Evolutionary conservation across 305 asterid genomes (phyloP), one percentile per base, ranked within the genome.

Genomic region (Fraxinus angustifolia): DNA sequence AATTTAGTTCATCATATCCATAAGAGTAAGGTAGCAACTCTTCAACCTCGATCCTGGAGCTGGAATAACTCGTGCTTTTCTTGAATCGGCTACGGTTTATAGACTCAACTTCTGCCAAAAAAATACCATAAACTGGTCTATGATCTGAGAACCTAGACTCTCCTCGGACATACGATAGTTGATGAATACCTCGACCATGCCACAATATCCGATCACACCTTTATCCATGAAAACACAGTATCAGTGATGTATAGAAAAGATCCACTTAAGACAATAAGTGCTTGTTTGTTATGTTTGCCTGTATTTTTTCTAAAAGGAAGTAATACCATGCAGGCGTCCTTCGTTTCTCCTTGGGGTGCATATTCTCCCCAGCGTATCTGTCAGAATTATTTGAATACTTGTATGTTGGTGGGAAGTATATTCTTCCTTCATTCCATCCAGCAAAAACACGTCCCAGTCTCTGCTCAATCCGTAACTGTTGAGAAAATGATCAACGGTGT

Each of bases 201-300:
- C 99, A 94, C 80, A 96, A 67, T 88, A 96, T 96, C 0, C 99
- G 98, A 88, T 96, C 99, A 80, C 99, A 96, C 99, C 99, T 93
- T 82, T 89, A 90, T 79, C 30, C 79, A 81, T 16, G 10, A 77
- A 80, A 73, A 72, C 67, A 53, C 21, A 23, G 11, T 26, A 60
- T 28, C 58, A 67, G 75, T 42, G 31, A 76, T 73, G 26, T 30
- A 28, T 75, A 40, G 75, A 6, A 72, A 60, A 77, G 23, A 45
- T 76, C 34, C 6, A 38, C 17, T 38, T 5, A n/a, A 53, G 67
- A 56, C 11, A 17, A 17, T 6, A 56, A 56, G 67, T 56, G 1
- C 12, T 0, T 2, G 67, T 56, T 56, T 53, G 26, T 53, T n/a
- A 53, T n/a, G 23, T 53, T 53, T 56, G 67, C 67, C 67, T 1